Percentiles rank a stretch among this genome's conserved stretches.
Conservation (phyloP, 2,329 filamentous ascomycete species). For the Pyrenophora graminea region DNA sequence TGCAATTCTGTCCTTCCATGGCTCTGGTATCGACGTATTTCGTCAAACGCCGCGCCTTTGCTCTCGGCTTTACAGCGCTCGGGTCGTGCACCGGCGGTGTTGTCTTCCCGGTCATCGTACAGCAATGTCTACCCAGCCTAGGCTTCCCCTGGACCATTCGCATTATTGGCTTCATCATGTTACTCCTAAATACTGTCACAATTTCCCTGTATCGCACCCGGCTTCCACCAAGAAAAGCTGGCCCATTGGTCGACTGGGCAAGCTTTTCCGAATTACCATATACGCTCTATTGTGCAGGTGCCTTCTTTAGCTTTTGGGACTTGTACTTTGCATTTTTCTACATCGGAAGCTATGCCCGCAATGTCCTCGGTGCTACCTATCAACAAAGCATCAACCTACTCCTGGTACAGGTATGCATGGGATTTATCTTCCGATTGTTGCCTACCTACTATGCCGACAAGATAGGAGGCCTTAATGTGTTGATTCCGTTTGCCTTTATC, state of each 20-base stretch:
- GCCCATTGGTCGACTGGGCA: slow-evolving; percentile 48
- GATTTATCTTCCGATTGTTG: slow-evolving; percentile 54
- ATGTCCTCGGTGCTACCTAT: slow-evolving; percentile 54
- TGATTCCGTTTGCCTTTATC: slow-evolving; percentile 53
- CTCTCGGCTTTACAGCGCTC: slow-evolving; percentile 34
- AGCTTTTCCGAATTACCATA: slow-evolving; percentile 50
- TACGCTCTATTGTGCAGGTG: slow-evolving; percentile 42
- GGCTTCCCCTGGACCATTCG: slow-evolving; percentile 67
- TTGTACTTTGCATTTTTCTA: slow-evolving; percentile 54
- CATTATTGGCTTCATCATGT: slow-evolving; percentile 63
- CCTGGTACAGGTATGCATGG: slow-evolving; percentile 57
- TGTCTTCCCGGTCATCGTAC: slow-evolving; percentile 39
- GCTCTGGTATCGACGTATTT: slow-evolving; percentile 55
- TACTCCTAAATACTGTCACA: slow-evolving; percentile 47
- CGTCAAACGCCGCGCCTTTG: slow-evolving; percentile 34
- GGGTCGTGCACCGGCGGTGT: slow-evolving; percentile 39
- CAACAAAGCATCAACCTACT: slow-evolving; percentile 59
- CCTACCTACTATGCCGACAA: slow-evolving; percentile 49
- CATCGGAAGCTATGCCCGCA: slow-evolving; percentile 49
- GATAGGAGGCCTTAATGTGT: slow-evolving; percentile 53
- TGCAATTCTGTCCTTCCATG: slow-evolving; percentile 60
- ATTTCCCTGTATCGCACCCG: slow-evolving; percentile 43
- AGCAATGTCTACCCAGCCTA: slow-evolving; percentile 35
- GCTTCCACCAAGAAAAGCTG: slow-evolving; percentile 49
- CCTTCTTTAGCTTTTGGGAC: slow-evolving; percentile 46